phyloP scores from a whole-genome alignment of 345 rosid genomes.

The Syzygium aromaticum region DNA sequence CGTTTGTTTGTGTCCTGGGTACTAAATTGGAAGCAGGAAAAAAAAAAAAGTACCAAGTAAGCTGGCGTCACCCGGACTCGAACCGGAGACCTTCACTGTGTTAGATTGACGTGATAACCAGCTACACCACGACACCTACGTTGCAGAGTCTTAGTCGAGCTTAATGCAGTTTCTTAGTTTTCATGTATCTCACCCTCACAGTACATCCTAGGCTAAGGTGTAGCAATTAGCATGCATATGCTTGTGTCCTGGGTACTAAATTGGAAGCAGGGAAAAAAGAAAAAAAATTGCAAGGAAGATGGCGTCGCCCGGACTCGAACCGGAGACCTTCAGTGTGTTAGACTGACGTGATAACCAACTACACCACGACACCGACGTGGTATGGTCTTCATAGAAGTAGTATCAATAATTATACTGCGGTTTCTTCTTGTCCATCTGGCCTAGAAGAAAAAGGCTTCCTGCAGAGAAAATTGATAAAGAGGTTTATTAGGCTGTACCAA shows the following conservation, averaged over 20 bases:
- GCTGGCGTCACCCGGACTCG: slow-evolving; percentile 79
- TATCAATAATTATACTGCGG: too few species aligned
- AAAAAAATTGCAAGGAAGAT: not conserved
- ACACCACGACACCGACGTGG: slow-evolving; percentile 68
- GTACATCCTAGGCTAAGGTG: not conserved
- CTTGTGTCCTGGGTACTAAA: not conserved
- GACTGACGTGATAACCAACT: slow-evolving; percentile 99
- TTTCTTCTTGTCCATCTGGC: not conserved
- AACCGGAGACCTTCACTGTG: slow-evolving; percentile 98
- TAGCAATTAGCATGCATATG: not conserved
- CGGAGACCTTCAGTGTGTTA: slow-evolving; percentile 98
- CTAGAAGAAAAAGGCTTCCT: not conserved
- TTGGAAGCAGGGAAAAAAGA: not conserved
- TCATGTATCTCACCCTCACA: not conserved
- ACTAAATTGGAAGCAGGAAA: not conserved
- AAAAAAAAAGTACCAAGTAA: not conserved
- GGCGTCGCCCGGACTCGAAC: slow-evolving; percentile 94
- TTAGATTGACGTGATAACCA: slow-evolving; percentile 98
- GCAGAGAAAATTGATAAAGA: not conserved
- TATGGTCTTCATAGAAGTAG: rapidly evolving
- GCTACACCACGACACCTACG: slow-evolving; percentile 85
- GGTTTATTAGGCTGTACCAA: not conserved
- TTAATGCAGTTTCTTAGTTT: not conserved
- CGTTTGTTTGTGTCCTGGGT: not conserved
- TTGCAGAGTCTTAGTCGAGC: rapidly evolving